Conservation (phyloP, 331 rosid species). For the Pyrus hybrid region DNA sequence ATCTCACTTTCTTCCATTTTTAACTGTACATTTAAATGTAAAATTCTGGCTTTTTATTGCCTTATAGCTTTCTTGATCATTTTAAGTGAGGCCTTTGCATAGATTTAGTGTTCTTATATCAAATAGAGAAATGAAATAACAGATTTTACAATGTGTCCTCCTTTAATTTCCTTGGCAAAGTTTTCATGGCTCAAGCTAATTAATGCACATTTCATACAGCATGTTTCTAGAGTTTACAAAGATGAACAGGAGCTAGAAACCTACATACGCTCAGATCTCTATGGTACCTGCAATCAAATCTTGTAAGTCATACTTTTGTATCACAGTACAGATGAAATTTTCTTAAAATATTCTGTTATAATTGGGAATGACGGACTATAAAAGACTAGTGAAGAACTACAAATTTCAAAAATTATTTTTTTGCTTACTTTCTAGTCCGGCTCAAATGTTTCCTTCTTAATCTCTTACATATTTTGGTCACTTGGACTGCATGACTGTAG, state of each 20-base stretch:
- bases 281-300: conserved; percentile 53
- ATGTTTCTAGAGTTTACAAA: conserved; percentile 62
- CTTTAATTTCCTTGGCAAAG: conserved; percentile 8
- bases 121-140: neutral
- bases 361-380: neutral
- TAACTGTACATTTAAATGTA: neutral
- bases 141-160: neutral
- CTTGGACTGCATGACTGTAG: neutral
- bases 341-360: neutral
- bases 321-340: neutral
- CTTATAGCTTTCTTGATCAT: neutral
- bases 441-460: neutral
- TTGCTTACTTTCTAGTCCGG: neutral
- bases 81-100: neutral
- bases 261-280: conserved; percentile 69
- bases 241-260: conserved; percentile 79
- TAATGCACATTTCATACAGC: conserved; percentile 37
- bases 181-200: conserved; percentile 17
- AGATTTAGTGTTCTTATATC: neutral
- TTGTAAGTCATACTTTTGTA: conserved; percentile 37
- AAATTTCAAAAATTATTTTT: neutral
- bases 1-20: no score
- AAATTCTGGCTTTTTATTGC: neutral
- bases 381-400: neutral
- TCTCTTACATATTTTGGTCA: neutral